A percentile compares a stretch with the other conserved stretches of the same genome.
Evolutionary conservation across 768 basidiomycete species (phyloP).

Genomic region (Kwoniella sp.): DNA sequence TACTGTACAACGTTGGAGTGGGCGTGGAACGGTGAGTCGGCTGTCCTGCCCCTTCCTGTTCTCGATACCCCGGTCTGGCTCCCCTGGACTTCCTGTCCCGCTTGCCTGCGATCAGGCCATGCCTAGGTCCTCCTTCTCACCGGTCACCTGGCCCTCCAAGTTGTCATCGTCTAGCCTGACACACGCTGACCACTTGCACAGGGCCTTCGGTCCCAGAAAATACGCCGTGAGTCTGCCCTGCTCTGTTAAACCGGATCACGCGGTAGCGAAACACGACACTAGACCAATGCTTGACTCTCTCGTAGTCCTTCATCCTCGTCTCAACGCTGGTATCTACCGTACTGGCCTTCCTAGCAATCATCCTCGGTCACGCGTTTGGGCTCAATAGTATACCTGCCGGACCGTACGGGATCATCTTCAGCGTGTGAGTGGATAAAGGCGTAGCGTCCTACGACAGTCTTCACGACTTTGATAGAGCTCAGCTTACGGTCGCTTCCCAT

Average conservation of each 20-base stretch:
- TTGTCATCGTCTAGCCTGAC: background rate
- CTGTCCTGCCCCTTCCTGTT: too few species aligned
- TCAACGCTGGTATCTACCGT: conserved; percentile 64
- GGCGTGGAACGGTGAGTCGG: conserved; percentile 63
- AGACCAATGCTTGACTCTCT: conserved; percentile 1
- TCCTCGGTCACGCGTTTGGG: conserved; percentile 64
- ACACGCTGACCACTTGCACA: conserved; percentile 5
- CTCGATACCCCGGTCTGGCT: too few species aligned
- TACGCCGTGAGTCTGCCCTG: conserved; percentile 60
- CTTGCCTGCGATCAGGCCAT: background rate
- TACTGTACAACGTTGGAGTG: conserved; percentile 67
- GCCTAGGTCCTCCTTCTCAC: background rate
- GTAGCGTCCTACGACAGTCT: background rate
- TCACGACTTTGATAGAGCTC: too few species aligned
- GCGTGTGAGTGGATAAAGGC: conserved; percentile 29
- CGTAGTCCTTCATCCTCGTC: conserved; percentile 71
- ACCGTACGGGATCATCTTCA: conserved; percentile 68
- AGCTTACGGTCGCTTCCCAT: conserved; percentile 22
- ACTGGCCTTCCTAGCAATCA: conserved; percentile 62
- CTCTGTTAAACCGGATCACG: background rate
- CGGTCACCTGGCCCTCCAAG: too few species aligned
- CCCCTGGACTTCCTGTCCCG: background rate
- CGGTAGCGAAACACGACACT: too few species aligned
- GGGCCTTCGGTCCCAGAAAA: conserved; percentile 76
- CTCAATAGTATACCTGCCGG: conserved; percentile 73